Conservation (phyloP, 306 rosid species). For the Vachellia pachyceras region DNA sequence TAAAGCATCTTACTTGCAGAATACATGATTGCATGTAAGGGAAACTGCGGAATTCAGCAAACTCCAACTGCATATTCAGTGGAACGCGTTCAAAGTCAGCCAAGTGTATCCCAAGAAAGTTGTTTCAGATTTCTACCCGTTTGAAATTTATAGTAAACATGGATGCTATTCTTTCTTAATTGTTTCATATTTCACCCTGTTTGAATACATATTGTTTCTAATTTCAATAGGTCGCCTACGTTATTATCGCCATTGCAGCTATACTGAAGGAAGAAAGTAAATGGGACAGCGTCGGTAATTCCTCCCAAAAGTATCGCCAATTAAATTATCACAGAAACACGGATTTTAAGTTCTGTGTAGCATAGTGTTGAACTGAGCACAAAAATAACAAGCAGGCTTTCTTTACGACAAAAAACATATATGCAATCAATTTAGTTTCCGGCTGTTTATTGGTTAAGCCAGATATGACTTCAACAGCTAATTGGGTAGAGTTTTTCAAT, state of each 20-base stretch:
- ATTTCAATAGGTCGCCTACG: neutral
- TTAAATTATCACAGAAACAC: too few species aligned
- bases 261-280: neutral
- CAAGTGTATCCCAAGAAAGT: neutral
- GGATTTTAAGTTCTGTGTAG: too few species aligned
- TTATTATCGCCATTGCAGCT: neutral
- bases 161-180: neutral
- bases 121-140: neutral
- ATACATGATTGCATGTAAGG: constrained; percentile 84
- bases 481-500: neutral
- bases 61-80: constrained; percentile 58
- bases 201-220: too few species aligned
- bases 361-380: too few species aligned
- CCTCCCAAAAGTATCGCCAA: neutral
- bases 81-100: constrained; percentile 9
- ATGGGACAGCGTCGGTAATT: neutral
- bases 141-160: neutral
- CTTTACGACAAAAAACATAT: too few species aligned
- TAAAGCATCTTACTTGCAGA: constrained; percentile 71
- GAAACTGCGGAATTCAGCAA: constrained; percentile 66
- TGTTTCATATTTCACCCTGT: too few species aligned
- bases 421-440: neutral
- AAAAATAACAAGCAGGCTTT: too few species aligned
- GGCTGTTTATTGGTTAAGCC: neutral
- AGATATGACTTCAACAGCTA: neutral